Evolutionary conservation across 2,329 filamentous ascomycete genomes (phyloP), one percentile per base, ranked within the genome.

Genomic region (Trichoderma sp.): DNA sequence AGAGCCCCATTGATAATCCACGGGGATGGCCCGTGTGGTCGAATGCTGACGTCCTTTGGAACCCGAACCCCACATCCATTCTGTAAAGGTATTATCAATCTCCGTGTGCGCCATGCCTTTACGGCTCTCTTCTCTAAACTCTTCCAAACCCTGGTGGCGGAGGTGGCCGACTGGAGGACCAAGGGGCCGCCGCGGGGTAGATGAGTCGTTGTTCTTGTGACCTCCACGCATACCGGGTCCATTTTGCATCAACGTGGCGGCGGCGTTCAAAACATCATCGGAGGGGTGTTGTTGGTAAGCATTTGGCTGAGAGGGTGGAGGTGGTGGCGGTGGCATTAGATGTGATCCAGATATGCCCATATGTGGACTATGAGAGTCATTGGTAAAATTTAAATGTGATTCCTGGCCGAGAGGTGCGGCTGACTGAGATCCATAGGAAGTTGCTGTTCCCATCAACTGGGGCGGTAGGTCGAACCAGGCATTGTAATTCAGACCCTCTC

Each of bases 1-100:
- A 1, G 91, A 91, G 11, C 91, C 91, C 87, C 89, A 93, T 73
- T 88, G 87, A 58, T 92, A 83, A 67, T 87, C 84, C 76, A 84
- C 73, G 71, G 80, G 78, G 68, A 78, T 81, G 43, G 80, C 80
- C 4, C 76, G 80, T 80, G 72, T 80, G 80, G 73, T 80, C 74
- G 71, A 57, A 36, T 62, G 36, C 28, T 57, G 68, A 7, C 76
- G 76, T 15, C 78, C 75, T 26, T 78, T 79, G 9, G 76, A 74
- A 12, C 80, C 81, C 73, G 76, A 74, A 12, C 80, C 81, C 73
- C 82, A 83, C 73, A 84, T 80, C 82, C 83, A 85, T 60, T 84
- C 79, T 8, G 80, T 77, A 72, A 85, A 84, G 6, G 82, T 79
- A 57, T 80, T 77, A 53, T 83, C 80, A 43, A 79, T 74, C 43